Conservation (phyloP, 2,329 filamentous ascomycete species). For the Nemania sp. region DNA sequence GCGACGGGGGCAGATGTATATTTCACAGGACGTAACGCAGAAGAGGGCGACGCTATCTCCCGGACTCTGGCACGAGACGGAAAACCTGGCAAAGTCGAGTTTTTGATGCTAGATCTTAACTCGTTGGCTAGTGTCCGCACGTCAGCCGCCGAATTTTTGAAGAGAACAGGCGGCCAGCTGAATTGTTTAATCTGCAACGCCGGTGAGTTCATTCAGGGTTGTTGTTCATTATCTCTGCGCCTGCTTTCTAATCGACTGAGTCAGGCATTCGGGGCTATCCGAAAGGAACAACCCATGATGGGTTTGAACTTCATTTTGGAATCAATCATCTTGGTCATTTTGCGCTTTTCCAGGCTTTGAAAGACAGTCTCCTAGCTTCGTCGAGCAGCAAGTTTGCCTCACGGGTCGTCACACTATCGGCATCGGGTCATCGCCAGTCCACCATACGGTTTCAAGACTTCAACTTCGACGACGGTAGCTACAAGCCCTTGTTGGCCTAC, state of each 20-base stretch:
- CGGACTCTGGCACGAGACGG: neutral
- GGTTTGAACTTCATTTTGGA: constrained; percentile 15
- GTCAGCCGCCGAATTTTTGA: neutral
- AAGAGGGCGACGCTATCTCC: constrained; percentile 15
- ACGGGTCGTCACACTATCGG: constrained; percentile 3
- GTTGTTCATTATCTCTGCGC: no score
- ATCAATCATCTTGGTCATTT: constrained; percentile 13
- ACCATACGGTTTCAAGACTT: constrained; percentile 5
- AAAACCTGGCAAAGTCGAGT: constrained; percentile 21
- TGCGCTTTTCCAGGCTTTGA: constrained; percentile 3
- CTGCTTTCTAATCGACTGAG: no score
- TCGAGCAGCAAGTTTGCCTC: neutral
- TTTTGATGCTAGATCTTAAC: constrained; percentile 26
- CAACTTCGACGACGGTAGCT: neutral
- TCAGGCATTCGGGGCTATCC: no score
- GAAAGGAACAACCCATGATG: constrained; percentile 7
- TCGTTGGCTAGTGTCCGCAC: constrained; percentile 3
- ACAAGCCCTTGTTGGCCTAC: constrained; percentile 29
- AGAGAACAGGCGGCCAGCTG: constrained; percentile 2
- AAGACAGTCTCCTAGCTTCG: neutral
- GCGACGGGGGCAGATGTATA: constrained; percentile 23
- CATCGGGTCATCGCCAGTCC: neutral
- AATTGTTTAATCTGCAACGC: constrained; percentile 18
- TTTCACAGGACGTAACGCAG: constrained; percentile 21
- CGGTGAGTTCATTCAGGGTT: no score